Base-by-base conservation (phyloP, 1,284 basidiomycete species). In the Thelephora terrestris region DNA sequence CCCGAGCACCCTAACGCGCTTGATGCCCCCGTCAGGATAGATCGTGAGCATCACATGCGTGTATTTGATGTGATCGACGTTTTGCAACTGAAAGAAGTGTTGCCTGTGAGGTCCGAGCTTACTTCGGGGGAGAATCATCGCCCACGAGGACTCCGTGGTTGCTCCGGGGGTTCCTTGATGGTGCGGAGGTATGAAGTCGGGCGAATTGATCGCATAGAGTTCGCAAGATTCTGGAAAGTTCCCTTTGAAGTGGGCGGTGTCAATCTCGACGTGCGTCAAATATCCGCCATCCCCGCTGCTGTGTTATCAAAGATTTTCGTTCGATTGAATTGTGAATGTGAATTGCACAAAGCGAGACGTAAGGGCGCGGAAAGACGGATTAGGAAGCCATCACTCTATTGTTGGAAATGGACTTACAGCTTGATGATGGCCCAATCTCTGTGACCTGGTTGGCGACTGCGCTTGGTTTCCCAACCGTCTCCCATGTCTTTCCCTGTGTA, bases 401-500 rank as follows among this genome's bases (percentile, higher is more conserved):
- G 35, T 43, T 23, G 49, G 12, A 38, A 23, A 38, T 45, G 34
- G 32, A 70, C 85, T 66, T 61, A 92, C 86, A 99, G 72, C 68
- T 84, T 86, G 54, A 96, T 83, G 49, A 98, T 78, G 3, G 81
- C 85, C 89, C 91, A 97, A 59, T 99, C 94, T 50, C 82, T 87
- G 60, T 96, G 85, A 45, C 81, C 83, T 47, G 78, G 73, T 39
- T 72, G 71, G 46, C 95, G 75, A 57, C 86, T 93, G 49, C 96
- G 79, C 62, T 89, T 91, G 1, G 95, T 98, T 68, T 99, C 95
- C 96, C 95, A 99, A 5, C 96, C 95, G 62, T 98, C 94, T 16
- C 92, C 85, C 93, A 99, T 99, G 60, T 96, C 88, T 60, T 84
- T 83, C 9, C 71, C 70, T 71, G 46, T 36, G 42, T 43, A 10